Evolutionary conservation across 164 flowering plant genomes (phyloP), one percentile per base, ranked within the genome.

Genomic region (Aristolochia contorta): DNA sequence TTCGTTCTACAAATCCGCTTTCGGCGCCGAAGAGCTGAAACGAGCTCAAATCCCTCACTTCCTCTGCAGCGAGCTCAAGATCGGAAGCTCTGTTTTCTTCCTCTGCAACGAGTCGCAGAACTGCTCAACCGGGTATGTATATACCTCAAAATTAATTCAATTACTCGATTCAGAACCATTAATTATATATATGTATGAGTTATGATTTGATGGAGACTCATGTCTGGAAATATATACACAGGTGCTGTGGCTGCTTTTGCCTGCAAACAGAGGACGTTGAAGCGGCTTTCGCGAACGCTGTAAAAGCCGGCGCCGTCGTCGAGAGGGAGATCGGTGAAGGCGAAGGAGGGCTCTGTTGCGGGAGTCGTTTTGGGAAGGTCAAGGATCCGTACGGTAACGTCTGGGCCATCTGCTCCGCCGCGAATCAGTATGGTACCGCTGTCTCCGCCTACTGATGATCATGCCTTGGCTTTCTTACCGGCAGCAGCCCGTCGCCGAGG

Each of bases 1-100:
- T 1, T 71, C 68, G 75, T 85, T 87, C 75, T 85, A 80, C 82
- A 87, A 84, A 78, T 52, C 80, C 10, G 95, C 87, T 18, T 87
- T 87, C 59, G 96, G 86, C 0, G 91, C 91, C 4, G 91, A 80
- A 65, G 96, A 85, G 75, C 52, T 79, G 24, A 70, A 72, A 59
- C 86, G 89, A 24, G 65, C 67, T 19, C 48, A 65, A 46, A 73
- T 85, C 59, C 80, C 87, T 1, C 91, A 87, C 71, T 67, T 57
- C 91, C 96, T 64, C 83, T 74, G 74, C 77, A 7, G 84, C 89
- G 77, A 84, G 62, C 83, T 87, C 56, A 73, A 78, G 74, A 60
- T 87, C 56, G 91, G 80, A 10, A 4, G 24, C 25, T 2, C 30
- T 27, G 30, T 27, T 27, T 27, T 37, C 43, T 3, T 37, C 75